Percentiles rank a stretch among this genome's conserved stretches.
Evolutionary conservation across 1,284 basidiomycete species (phyloP).

Genomic region (Exsudoporus floridanus): DNA sequence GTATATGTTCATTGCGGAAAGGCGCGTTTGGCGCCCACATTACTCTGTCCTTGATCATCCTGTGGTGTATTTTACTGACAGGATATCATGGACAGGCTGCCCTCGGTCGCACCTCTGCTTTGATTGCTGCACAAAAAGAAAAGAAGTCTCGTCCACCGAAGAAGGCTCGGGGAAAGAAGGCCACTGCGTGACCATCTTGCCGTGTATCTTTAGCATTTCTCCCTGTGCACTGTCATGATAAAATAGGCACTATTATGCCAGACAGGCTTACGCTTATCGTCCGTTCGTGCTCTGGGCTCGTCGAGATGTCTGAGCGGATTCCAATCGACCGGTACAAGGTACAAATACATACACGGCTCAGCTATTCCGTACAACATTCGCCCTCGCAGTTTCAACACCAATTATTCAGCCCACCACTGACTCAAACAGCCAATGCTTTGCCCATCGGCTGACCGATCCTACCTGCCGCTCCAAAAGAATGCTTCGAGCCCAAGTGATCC

Average conservation of each 20-base stretch:
- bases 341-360: slow-evolving; percentile 21
- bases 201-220: slow-evolving; percentile 27
- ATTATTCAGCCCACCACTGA: not conserved
- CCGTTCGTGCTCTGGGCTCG: not conserved
- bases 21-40: slow-evolving; percentile 27
- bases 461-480: slow-evolving; percentile 42
- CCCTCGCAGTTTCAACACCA: not conserved
- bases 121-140: slow-evolving; percentile 69
- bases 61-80: slow-evolving; percentile 20
- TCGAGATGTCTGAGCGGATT: not conserved
- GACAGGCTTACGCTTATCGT: not conserved
- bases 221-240: slow-evolving; percentile 23
- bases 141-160: slow-evolving; percentile 69
- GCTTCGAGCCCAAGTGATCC: slow-evolving; percentile 41
- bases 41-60: slow-evolving; percentile 15
- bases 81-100: slow-evolving; percentile 54
- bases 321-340: slow-evolving; percentile 18
- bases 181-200: slow-evolving; percentile 25
- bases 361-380: slow-evolving; percentile 3
- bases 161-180: slow-evolving; percentile 79
- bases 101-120: slow-evolving; percentile 78
- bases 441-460: slow-evolving; percentile 62
- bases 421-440: slow-evolving; percentile 41
- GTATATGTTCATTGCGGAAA: slow-evolving; percentile 15
- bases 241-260: slow-evolving; percentile 14